Evolutionary conservation across 768 basidiomycete species (phyloP), one percentile per base, ranked within the genome.

Genomic region (Podaxis sp.): DNA sequence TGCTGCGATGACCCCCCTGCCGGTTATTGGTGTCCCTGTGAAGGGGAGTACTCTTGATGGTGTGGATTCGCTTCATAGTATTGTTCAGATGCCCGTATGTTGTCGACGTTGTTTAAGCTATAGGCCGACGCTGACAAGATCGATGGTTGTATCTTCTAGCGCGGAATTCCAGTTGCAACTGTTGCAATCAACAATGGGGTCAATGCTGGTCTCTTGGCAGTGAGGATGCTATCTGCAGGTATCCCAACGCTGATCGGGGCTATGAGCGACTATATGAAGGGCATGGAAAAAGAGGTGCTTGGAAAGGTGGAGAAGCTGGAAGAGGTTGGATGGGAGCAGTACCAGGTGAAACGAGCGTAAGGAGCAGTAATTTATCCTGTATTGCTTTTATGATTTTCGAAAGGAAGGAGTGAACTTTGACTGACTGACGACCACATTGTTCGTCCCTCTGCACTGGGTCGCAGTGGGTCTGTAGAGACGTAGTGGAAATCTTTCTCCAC

Each of bases 41-140:
- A 97, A 95, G 72, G 96, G 93, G 11, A 95, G 93, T 72, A 83
- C 88, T 0, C 80, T 99, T 12, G 96, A 97, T 72, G 97, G 97
- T 0, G 94, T 99, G 0, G 97, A 99, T 75, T 95, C 94, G n/a
- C 75, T 99, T 68, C 87, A 97, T 71, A 95, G 92, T 72, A 99
- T 99, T 66, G 95, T 99, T 8, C 97, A 99, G 77, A 99, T 99
- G 97, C 97, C 97, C 20, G 94, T 95, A 71, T 68, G 92, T 82
- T 13, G 6, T 48, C 36, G 61, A 33, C n/a, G 54, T 11, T 67
- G 40, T 56, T 48, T 22, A 52, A 59, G 41, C 36, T 12, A 54
- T 4, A 44, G 22, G 20, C 66, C 17, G 62, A 46, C 33, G 30
- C 36, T 46, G 17, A 46, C 38, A 6, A 62, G 24, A 62, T 26